Conservation (phyloP, 306 rosid genomes). For the Arachis hypogaea region DNA sequence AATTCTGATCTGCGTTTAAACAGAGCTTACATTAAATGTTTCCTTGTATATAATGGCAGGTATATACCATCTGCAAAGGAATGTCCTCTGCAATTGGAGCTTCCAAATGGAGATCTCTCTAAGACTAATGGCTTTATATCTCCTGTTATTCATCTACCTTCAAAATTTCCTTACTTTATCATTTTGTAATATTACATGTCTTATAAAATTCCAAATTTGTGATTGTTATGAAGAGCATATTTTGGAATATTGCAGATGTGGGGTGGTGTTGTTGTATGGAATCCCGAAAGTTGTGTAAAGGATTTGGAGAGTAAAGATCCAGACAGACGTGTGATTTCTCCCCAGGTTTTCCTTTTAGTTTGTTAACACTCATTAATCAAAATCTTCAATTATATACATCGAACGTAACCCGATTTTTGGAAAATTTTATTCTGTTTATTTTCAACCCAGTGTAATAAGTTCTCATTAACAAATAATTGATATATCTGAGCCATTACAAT, state of each 20-base stretch:
- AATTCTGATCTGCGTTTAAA: constrained; percentile 24
- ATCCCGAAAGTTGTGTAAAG: constrained; percentile 66
- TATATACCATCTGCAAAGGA: constrained; percentile 84
- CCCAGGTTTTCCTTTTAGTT: constrained; percentile 56
- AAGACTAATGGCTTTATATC: constrained; percentile 91
- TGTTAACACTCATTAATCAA: constrained; percentile 1
- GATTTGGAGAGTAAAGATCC: constrained; percentile 55
- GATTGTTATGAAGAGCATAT: constrained; percentile 28
- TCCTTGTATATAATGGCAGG: constrained; percentile 53
- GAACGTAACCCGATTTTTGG: constrained; percentile 21
- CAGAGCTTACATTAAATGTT: constrained; percentile 28
- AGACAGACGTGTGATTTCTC: constrained; percentile 58
- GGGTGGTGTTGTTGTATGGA: constrained; percentile 97
- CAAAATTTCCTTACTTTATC: constrained; percentile 21
- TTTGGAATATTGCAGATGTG: constrained; percentile 72
- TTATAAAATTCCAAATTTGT: constrained; percentile 30
- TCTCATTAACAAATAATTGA: constrained; percentile 7
- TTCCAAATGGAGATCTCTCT: constrained; percentile 82
- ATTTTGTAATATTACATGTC: constrained; percentile 15
- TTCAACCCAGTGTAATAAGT: neutral
- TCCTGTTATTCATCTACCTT: constrained; percentile 66
- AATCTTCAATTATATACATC: constrained; percentile 18
- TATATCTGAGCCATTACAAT: constrained; percentile 18
- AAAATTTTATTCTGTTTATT: constrained; percentile 31
- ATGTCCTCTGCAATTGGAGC: constrained; percentile 88